Evolutionary conservation across 192 early-diverging fungal species (phyloP), one percentile per base, ranked within the genome.

Genomic region (Radiomyces spectabilis): DNA sequence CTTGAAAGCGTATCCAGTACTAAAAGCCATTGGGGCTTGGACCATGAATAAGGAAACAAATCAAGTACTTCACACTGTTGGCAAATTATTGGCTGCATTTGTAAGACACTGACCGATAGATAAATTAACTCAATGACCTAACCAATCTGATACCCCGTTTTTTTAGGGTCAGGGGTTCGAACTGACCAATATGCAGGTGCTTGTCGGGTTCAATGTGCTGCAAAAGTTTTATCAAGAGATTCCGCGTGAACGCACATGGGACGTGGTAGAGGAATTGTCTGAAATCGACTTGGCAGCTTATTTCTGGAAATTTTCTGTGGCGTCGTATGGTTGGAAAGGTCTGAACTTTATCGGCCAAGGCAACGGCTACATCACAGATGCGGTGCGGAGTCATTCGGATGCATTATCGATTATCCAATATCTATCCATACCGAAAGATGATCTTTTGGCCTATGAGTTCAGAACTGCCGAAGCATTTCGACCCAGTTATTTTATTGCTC

Each of bases 301-400:
- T 35, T 54, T 70, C 25, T 79, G 76, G 76, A 59, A 63, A 16
- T 79, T 75, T 33, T 72, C 76, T 0, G 69, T 79, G 60, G 76
- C 76, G 4, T 65, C 65, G n/a, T 55, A 70, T 57, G 86, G 86
- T 24, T 89, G 82, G 82, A 77, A 80, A 8, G 86, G 82, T 2
- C 70, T 89, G 29, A 85, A 85, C 34, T 86, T 86, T 66, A 82
- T 86, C 33, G 84, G 85, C 63, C 82, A 86, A 50, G 83, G 85
- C 10, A 86, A 83, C 19, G 76, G 76, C 2, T 70, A 72, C 27
- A 73, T 88, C 27, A 73, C 83, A 52, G 85, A 88, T 41, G 81
- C 82, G 12, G 76, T 80, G 24, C 76, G 79, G 27, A 69, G 65
- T 40, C 74, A 85, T 40, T 85, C 87, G 2, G 85, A 89, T 47